Evolutionary conservation across 2,329 filamentous ascomycete genomes (phyloP), one percentile per base, ranked within the genome.

Genomic region (Trichophyton mentagrophytes): DNA sequence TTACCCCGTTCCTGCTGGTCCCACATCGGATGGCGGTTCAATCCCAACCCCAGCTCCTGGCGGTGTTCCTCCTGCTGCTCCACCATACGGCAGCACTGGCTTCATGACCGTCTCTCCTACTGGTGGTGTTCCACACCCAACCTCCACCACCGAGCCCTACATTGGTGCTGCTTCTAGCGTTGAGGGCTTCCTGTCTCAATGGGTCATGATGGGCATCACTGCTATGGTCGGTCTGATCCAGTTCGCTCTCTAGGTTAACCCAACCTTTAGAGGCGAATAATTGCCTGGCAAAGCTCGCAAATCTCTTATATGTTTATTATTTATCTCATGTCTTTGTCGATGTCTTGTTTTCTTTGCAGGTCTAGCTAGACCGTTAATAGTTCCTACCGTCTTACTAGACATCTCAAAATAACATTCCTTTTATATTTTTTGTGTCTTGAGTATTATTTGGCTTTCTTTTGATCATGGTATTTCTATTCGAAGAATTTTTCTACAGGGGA

Each of bases 1-100:
- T 75, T 56, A 71, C 68, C 2, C 66, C 74, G n/a, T 72, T 36
- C 73, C 71, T 15, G 65, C 61, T 13, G 59, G 61, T 53, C 60
- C 68, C 13, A 65, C 64, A 9, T 46, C 51, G 7, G 11, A 44
- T n/a, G 55, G 40, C 8, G 55, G 55, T 57, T 17, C 25, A 8
- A 56, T 60, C 42, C 67, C 67, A 8, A 62, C 62, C 42, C 27
- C 27, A 6, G 27, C 27, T 30, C 44, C 44, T 7, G 58, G 57
- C 22, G 15, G 49, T 4, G 47, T 11, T 3, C 40, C 15, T 7
- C 15, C 40, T n/a, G n/a, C 40, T 3, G 55, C 22, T 3, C 61
- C 59, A 40, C 42, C 51, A 9, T 57, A 57, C 36, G 49, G 49
- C 40, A 62, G 49, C 20, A 60, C 61, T 46, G 62, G 58, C 7